phyloP scores from a whole-genome alignment of 306 rosid species.

The Casuarina glauca region DNA sequence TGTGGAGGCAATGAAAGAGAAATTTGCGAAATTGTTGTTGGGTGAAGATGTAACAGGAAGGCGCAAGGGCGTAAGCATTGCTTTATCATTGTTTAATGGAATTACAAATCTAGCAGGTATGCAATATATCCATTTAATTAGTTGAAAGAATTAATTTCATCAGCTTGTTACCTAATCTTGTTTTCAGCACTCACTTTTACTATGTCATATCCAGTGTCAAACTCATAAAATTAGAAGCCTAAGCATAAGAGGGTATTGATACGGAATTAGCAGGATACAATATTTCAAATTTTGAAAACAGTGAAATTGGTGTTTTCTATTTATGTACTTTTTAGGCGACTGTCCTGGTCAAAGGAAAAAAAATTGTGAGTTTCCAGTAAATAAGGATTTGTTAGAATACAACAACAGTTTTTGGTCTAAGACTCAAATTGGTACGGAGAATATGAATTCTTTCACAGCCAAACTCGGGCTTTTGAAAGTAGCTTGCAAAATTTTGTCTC shows the following conservation, averaged over 20 bases:
- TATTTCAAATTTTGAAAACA: neutral
- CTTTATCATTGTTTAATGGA: too few relatives aligned
- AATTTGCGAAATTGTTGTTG: slow-evolving; percentile 69
- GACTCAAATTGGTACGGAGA: neutral
- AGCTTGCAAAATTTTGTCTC: neutral
- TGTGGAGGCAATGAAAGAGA: slow-evolving; percentile 83
- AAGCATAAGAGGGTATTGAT: neutral
- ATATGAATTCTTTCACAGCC: neutral
- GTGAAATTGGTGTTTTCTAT: neutral
- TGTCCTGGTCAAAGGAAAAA: neutral
- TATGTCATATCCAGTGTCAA: neutral
- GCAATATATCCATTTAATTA: too few relatives aligned
- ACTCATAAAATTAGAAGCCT: neutral
- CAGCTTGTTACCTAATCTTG: neutral
- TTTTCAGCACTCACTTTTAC: neutral
- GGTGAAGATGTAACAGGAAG: slow-evolving; percentile 96
- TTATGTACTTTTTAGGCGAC: neutral
- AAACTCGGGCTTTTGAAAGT: slow-evolving; percentile 6
- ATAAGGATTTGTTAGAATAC: neutral
- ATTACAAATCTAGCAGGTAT: too few relatives aligned
- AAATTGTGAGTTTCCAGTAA: neutral
- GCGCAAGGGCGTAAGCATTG: slow-evolving; percentile 40
- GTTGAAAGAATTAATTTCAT: neutral
- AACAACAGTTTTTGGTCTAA: neutral
- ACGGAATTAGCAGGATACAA: neutral